Evolutionary conservation across 1,284 basidiomycete species (phyloP).

Genomic region (Mrakiaceae sp.): DNA sequence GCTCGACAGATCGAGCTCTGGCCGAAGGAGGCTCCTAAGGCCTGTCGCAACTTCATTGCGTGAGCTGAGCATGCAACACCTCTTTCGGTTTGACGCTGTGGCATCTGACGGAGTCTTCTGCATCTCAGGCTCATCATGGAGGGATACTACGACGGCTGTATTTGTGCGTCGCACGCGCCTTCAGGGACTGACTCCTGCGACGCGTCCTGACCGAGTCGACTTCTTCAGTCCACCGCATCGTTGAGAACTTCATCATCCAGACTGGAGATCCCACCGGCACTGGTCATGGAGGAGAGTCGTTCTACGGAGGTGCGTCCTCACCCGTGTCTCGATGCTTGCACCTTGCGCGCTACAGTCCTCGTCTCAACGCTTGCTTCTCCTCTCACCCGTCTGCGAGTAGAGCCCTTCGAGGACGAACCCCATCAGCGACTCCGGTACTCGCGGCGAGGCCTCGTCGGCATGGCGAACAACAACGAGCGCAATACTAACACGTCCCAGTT

Average conservation of each 20-base stretch:
- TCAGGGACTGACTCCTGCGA: background rate
- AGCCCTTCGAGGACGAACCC: slow-evolving; percentile 87
- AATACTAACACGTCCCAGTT: slow-evolving; percentile 84
- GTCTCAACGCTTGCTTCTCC: background rate
- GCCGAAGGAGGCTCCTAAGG: slow-evolving; percentile 87
- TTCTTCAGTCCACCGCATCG: slow-evolving; percentile 36
- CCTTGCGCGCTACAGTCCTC: background rate
- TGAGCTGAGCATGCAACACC: slow-evolving; percentile 28
- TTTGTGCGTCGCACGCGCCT: slow-evolving; percentile 38
- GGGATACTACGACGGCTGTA: slow-evolving; percentile 92
- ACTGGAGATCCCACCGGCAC: slow-evolving; percentile 91
- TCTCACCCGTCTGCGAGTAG: slow-evolving; percentile 32
- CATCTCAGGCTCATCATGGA: slow-evolving; percentile 12
- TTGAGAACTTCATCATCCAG: slow-evolving; percentile 82
- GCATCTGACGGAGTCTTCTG: background rate
- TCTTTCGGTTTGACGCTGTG: background rate
- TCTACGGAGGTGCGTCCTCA: slow-evolving; percentile 60
- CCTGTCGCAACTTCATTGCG: slow-evolving; percentile 85
- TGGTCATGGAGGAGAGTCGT: slow-evolving; percentile 80
- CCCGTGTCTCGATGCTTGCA: too few relatives aligned
- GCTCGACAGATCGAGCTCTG: slow-evolving; percentile 65
- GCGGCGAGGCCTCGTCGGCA: slow-evolving; percentile 80
- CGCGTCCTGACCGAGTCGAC: slow-evolving; percentile 2
- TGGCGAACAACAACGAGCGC: slow-evolving; percentile 76
- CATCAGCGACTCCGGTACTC: slow-evolving; percentile 63